A percentile compares a stretch with the other conserved stretches of the same genome.
Evolutionary conservation across 2,329 filamentous ascomycete species (phyloP).

Genomic region (Geosmithia putterillii): DNA sequence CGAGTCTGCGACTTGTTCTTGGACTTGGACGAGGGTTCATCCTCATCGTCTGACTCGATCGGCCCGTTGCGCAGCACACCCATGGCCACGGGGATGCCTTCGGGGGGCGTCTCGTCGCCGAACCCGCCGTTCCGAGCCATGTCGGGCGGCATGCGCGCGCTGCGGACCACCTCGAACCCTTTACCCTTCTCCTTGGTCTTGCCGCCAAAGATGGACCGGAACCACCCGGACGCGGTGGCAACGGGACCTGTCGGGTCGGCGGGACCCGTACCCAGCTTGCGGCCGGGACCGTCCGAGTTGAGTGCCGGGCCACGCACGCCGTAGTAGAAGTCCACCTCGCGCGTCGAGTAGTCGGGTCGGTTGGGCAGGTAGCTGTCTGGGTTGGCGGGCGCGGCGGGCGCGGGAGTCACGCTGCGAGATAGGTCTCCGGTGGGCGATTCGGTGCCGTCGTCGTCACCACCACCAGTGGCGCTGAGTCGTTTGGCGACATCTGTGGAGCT

Average conservation of each 20-base stretch:
- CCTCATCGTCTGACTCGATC: conserved; percentile 52
- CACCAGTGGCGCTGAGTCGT: conserved; percentile 17
- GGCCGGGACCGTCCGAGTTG: conserved; percentile 66
- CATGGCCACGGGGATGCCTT: conserved; percentile 54
- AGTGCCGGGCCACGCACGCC: conserved; percentile 80
- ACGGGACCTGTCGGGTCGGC: conserved; percentile 89
- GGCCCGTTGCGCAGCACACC: conserved; percentile 46
- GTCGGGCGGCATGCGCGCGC: conserved; percentile 70
- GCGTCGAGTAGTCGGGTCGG: conserved; percentile 76
- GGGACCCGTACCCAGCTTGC: conserved; percentile 84
- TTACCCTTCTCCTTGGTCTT: conserved; percentile 93
- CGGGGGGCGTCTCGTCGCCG: conserved; percentile 54
- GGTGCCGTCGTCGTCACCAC: conserved; percentile 19
- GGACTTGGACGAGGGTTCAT: conserved; percentile 13
- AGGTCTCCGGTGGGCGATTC: conserved; percentile 25
- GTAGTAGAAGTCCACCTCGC: conserved; percentile 96
- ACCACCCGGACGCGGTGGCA: conserved; percentile 80
- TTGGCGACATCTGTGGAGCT: conserved; percentile 9
- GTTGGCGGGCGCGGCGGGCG: conserved; percentile 17
- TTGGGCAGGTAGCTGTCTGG: conserved; percentile 35
- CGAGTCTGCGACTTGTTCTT: background rate
- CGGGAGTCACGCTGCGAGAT: conserved; percentile 30
- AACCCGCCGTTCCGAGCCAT: conserved; percentile 40
- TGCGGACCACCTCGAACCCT: conserved; percentile 92
- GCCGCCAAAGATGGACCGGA: conserved; percentile 64